These are phyloP conservation scores for Akanthomyces muscarius DNA, from an alignment of 2,329 filamentous ascomycete genomes.

Conservation along the genomic window DNA sequence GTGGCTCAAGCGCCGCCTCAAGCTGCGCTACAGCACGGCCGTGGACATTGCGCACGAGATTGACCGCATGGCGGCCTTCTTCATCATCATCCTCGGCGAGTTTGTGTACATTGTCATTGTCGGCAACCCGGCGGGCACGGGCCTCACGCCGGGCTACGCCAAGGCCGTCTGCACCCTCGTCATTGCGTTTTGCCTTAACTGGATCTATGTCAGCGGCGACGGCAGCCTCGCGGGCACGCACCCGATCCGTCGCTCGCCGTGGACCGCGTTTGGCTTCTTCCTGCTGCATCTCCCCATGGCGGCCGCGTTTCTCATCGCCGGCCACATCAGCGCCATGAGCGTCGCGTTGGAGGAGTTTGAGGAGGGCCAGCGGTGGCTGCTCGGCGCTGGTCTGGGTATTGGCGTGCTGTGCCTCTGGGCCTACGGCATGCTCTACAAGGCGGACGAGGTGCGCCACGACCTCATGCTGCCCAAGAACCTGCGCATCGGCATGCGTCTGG, in stretches of 20 bases:
- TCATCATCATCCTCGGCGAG: conserved; percentile 49
- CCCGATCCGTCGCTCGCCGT: conserved; percentile 41
- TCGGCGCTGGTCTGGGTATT: conserved; percentile 42
- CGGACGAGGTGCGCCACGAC: conserved; percentile 31
- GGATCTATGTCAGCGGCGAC: conserved; percentile 46
- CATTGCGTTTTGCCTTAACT: conserved; percentile 48
- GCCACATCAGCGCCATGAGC: conserved; percentile 41
- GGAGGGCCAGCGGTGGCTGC: conserved; percentile 42
- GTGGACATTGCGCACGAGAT: conserved; percentile 48
- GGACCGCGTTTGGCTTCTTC: conserved; percentile 43
- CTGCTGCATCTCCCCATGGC: conserved; percentile 42
- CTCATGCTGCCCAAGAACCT: conserved; percentile 33
- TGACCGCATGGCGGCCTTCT: conserved; percentile 47
- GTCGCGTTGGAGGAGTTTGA: conserved; percentile 37
- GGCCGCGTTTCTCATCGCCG: conserved; percentile 43
- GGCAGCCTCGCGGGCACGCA: conserved; percentile 41
- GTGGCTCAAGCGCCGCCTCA: conserved; percentile 39
- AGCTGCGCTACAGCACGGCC: conserved; percentile 43
- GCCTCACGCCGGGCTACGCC: conserved; percentile 39
- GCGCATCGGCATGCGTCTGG: conserved; percentile 34
- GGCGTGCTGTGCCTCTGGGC: conserved; percentile 43
- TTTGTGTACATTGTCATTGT: conserved; percentile 47
- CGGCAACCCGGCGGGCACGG: conserved; percentile 42
- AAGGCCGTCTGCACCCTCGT: conserved; percentile 46
- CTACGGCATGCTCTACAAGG: conserved; percentile 39